phyloP scores from a whole-genome alignment of 2,329 filamentous ascomycete species.

The Colletotrichum kahawae region DNA sequence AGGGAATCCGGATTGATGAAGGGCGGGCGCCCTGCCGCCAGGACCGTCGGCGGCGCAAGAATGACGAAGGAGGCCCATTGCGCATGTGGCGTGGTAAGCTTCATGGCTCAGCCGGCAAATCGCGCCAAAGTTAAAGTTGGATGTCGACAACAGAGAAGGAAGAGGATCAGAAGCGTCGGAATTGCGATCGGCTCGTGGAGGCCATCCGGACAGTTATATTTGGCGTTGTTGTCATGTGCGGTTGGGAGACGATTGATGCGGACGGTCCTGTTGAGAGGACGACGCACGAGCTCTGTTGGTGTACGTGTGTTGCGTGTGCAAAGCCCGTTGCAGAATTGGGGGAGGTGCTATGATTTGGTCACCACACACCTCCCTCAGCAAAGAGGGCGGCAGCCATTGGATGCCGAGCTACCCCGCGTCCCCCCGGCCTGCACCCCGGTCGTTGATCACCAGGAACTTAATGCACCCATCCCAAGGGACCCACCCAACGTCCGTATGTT shows the following conservation, averaged over 20 bases:
- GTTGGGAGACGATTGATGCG: neutral
- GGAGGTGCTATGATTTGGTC: neutral
- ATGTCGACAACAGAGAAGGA: neutral
- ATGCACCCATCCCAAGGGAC: neutral
- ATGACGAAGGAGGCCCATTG: neutral
- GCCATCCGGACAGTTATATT: neutral
- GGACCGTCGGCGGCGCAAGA: neutral
- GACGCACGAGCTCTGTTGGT: neutral
- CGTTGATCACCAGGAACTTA: neutral
- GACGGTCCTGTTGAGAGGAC: neutral
- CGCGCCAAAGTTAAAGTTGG: neutral
- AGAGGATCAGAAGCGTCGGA: neutral
- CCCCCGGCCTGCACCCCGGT: constrained; percentile 8
- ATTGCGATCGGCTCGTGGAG: neutral
- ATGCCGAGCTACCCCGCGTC: constrained; percentile 18
- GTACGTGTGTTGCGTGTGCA: neutral
- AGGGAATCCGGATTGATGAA: constrained; percentile 28
- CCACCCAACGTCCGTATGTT: neutral
- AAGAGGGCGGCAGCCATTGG: neutral
- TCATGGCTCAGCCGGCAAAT: neutral
- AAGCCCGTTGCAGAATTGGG: constrained; percentile 7
- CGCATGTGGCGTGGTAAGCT: neutral
- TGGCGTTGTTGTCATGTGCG: neutral
- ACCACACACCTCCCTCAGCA: neutral
- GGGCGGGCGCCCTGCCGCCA: constrained; percentile 8